Conservation (phyloP, 2,329 filamentous ascomycete species). For the Chrysosporium queenslandicum region DNA sequence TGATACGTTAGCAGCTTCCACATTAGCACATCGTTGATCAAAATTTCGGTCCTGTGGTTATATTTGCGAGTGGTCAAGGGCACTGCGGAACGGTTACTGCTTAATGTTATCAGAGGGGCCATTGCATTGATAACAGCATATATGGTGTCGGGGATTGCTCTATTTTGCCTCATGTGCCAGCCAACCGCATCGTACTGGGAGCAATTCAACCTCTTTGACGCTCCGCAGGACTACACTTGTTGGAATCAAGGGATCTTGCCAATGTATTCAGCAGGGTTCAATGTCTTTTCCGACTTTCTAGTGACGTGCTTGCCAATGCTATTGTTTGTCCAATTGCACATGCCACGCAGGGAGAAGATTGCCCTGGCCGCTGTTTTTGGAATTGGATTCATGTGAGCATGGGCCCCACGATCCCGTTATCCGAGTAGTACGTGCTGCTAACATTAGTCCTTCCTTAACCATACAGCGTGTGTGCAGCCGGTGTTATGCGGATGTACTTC, state of each 20-base stretch:
- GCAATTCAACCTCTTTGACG: slow-evolving; percentile 2
- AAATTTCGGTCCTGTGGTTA: slow-evolving; percentile 10
- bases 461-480: slow-evolving; percentile 6
- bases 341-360: slow-evolving; percentile 10
- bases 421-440: no score
- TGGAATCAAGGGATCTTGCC: slow-evolving; percentile 10
- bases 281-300: slow-evolving; percentile 6
- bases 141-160: background rate
- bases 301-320: slow-evolving; percentile 7
- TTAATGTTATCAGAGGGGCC: slow-evolving; percentile 3
- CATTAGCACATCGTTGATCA: background rate
- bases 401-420: no score
- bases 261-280: slow-evolving; percentile 5
- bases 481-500: slow-evolving; percentile 3
- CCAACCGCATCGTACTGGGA: slow-evolving; percentile 8
- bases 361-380: slow-evolving; percentile 6
- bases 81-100: slow-evolving; percentile 5
- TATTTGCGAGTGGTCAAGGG: slow-evolving; percentile 12
- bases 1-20: slow-evolving; percentile 5
- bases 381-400: slow-evolving; percentile 8
- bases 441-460: no score
- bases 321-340: slow-evolving; percentile 10
- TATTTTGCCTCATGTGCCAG: slow-evolving; percentile 7
- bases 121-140: slow-evolving; percentile 8
- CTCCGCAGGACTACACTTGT: background rate